Conservation (phyloP, 441 rosid species). For the Raphanus hybrid region DNA sequence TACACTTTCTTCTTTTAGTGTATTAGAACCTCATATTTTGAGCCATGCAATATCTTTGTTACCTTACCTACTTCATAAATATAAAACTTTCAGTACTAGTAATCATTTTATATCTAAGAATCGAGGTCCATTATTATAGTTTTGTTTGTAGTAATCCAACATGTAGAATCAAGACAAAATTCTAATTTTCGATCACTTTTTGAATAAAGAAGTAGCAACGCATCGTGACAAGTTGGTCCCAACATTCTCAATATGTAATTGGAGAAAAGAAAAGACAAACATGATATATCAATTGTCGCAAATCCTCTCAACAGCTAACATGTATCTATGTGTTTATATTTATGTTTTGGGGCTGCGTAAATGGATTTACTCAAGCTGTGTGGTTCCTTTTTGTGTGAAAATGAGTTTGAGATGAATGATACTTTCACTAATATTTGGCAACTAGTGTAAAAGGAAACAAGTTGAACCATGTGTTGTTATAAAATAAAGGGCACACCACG, state of each 20-base stretch:
- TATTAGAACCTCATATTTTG: background rate
- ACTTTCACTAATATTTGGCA: slow-evolving; percentile 21
- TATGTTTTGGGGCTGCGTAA: slow-evolving; percentile 16
- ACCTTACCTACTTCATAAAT: background rate
- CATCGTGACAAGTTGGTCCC: background rate
- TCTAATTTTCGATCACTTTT: background rate
- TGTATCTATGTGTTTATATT: background rate
- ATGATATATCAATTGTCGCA: background rate
- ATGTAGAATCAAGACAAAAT: background rate
- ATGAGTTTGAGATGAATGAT: slow-evolving; percentile 5
- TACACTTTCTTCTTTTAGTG: background rate
- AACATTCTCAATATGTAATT: background rate
- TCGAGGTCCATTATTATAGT: background rate
- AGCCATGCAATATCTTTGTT: slow-evolving; percentile 8
- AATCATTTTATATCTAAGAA: background rate
- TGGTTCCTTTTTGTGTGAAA: slow-evolving; percentile 5
- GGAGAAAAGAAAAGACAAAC: background rate
- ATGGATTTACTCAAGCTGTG: slow-evolving; percentile 32
- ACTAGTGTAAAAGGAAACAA: slow-evolving; percentile 23
- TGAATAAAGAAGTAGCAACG: background rate
- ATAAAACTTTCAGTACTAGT: background rate
- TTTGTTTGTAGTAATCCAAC: background rate
- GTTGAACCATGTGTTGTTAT: slow-evolving; percentile 15
- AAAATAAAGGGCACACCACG: slow-evolving; percentile 1
- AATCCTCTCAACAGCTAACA: slow-evolving; percentile 23